Evolutionary conservation across 2,329 filamentous ascomycete genomes (phyloP).

Genomic region (Penicillium italicum): DNA sequence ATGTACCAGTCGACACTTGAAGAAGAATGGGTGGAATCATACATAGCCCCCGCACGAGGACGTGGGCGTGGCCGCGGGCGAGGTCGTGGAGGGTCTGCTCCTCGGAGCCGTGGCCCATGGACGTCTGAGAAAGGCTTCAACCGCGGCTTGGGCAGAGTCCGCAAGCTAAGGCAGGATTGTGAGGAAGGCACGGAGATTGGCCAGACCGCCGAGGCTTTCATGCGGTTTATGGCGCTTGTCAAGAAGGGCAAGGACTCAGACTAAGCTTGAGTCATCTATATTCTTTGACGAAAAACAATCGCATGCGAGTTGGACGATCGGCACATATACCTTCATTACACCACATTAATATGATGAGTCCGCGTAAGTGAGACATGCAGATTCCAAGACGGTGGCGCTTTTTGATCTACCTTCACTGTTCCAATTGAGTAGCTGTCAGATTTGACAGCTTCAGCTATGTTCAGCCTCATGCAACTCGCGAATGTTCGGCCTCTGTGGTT

Average conservation of each 20-base stretch:
- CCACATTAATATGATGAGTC: not conserved
- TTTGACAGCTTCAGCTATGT: not conserved
- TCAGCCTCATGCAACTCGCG: not conserved
- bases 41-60: conserved; percentile 20
- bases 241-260: conserved; percentile 16
- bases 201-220: conserved; percentile 34
- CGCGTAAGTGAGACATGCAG: conserved; percentile 7
- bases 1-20: conserved; percentile 43
- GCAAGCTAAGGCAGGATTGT: conserved; percentile 36
- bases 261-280: not conserved
- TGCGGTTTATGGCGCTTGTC: conserved; percentile 37
- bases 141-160: conserved; percentile 39
- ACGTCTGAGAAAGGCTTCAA: conserved; percentile 44
- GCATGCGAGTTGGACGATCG: not conserved
- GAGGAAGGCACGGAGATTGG: conserved; percentile 35
- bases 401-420: not conserved
- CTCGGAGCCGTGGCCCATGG: conserved; percentile 37
- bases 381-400: not conserved
- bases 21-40: conserved; percentile 40
- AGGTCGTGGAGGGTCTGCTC: conserved; percentile 24
- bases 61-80: conserved; percentile 28
- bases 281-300: not conserved
- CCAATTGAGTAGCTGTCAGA: conserved; percentile 5
- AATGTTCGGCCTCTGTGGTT: not conserved
- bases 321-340: not conserved